phyloP scores from a whole-genome alignment of 83 land plant species.

The Thuja plicata region DNA sequence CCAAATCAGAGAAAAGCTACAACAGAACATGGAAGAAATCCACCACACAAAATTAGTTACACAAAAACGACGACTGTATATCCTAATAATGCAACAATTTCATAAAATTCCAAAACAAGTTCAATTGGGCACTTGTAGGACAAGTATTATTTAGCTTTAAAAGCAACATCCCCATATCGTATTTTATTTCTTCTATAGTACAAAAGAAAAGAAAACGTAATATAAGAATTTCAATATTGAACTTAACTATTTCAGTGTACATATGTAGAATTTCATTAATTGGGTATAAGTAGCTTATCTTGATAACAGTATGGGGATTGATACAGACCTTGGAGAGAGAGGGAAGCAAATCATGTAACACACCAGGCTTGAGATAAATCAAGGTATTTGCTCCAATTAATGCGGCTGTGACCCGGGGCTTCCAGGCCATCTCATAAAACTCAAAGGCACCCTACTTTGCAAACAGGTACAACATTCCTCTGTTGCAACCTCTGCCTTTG shows the following conservation, averaged over 20 bases:
- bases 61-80: background rate
- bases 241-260: too few species aligned
- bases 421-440: constrained; percentile 51
- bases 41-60: background rate
- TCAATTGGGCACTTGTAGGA: background rate
- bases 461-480: constrained; percentile 73
- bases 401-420: constrained; percentile 86
- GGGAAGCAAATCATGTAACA: constrained; percentile 61
- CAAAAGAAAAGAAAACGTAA: too few species aligned
- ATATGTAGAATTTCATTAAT: background rate
- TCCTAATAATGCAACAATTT: background rate
- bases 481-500: constrained; percentile 26
- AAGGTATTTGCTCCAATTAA: constrained; percentile 72
- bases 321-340: constrained; percentile 65
- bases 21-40: background rate
- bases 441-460: constrained; percentile 62
- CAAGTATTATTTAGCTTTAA: too few species aligned
- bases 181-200: background rate
- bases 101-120: background rate
- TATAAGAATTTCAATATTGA: too few species aligned
- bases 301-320: constrained; percentile 72
- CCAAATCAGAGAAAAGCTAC: background rate
- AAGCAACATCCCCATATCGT: background rate
- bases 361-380: constrained; percentile 63
- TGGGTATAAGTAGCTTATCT: constrained; percentile 36